A percentile compares a stretch with the other conserved stretches of the same genome.
Conservation (phyloP, 768 basidiomycete genomes). For the Lactifluus subvellereus region DNA sequence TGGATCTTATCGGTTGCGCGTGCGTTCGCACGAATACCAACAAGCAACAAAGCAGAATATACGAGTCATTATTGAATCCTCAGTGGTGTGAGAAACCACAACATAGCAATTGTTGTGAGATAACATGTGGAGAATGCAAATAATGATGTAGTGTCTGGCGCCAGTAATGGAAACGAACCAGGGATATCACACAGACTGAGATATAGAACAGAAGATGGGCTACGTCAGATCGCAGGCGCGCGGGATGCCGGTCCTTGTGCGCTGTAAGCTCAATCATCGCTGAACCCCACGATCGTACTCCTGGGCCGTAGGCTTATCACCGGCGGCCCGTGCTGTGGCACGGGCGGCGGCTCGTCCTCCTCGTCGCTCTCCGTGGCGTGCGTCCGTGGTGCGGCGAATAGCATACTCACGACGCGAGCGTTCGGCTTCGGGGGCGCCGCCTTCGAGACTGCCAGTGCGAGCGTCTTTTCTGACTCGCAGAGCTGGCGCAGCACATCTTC, state of each 20-base stretch:
- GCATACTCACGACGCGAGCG: conserved; percentile 21
- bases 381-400: conserved; percentile 22
- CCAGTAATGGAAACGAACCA: not conserved
- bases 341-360: conserved; percentile 18
- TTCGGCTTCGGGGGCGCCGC: conserved; percentile 11
- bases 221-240: not conserved
- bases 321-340: conserved; percentile 11
- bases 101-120: conserved; percentile 8
- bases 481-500: conserved; percentile 52
- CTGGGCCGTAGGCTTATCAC: conserved; percentile 22
- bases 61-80: not conserved
- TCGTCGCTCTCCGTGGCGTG: conserved; percentile 24
- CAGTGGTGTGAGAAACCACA: not conserved
- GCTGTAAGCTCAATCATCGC: conserved; percentile 8
- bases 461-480: conserved; percentile 43
- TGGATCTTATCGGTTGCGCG: not conserved
- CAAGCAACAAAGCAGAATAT: not conserved
- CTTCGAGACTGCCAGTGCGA: conserved; percentile 37
- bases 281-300: conserved; percentile 24
- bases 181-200: not conserved
- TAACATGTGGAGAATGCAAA: not conserved
- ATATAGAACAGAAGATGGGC: not conserved
- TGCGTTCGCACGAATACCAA: not conserved
- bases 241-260: not conserved
- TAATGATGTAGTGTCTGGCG: not conserved